A percentile compares a stretch with the other conserved stretches of the same genome.
phyloP scores from a whole-genome alignment of 2,329 filamentous ascomycete species.

The Colletotrichum sp. region DNA sequence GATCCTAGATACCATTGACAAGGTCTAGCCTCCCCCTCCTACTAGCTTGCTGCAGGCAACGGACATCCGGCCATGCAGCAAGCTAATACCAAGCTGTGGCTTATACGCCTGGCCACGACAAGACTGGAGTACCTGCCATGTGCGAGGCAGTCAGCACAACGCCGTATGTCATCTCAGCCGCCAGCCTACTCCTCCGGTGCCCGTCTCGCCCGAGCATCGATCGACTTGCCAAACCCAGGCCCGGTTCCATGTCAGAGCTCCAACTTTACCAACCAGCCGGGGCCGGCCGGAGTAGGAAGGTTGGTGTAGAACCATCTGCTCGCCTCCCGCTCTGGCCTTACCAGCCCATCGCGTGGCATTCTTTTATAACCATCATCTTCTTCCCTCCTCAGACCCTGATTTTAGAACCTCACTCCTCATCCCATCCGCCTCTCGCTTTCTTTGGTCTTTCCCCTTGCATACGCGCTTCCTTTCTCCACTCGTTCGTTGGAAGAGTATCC shows the following conservation, averaged over 20 bases:
- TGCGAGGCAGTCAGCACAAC: slow-evolving; percentile 14
- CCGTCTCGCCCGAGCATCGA: slow-evolving; percentile 4
- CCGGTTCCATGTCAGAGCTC: slow-evolving; percentile 12
- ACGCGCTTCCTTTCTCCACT: slow-evolving; percentile 1
- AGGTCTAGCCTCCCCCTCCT: background rate
- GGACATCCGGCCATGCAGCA: slow-evolving; percentile 17
- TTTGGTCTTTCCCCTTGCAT: background rate
- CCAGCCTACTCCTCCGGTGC: background rate
- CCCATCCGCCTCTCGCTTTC: background rate
- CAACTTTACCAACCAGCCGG: slow-evolving; percentile 11
- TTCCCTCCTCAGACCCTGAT: background rate
- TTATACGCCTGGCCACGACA: slow-evolving; percentile 4
- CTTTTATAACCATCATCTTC: slow-evolving; percentile 2
- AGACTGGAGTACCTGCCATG: slow-evolving; percentile 3
- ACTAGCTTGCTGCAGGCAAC: background rate
- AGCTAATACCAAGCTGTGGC: background rate
- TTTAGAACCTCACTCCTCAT: background rate
- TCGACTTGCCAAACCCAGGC: background rate
- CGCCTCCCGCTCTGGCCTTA: background rate
- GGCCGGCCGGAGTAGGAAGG: background rate
- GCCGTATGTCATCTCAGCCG: slow-evolving; percentile 8
- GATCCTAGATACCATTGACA: background rate
- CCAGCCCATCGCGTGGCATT: background rate
- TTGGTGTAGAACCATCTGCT: background rate
- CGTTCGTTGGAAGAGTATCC: slow-evolving; percentile 6